Evolutionary conservation across 2,329 filamentous ascomycete species (phyloP), one percentile per base, ranked within the genome.

Genomic region (Claviceps purpurea): DNA sequence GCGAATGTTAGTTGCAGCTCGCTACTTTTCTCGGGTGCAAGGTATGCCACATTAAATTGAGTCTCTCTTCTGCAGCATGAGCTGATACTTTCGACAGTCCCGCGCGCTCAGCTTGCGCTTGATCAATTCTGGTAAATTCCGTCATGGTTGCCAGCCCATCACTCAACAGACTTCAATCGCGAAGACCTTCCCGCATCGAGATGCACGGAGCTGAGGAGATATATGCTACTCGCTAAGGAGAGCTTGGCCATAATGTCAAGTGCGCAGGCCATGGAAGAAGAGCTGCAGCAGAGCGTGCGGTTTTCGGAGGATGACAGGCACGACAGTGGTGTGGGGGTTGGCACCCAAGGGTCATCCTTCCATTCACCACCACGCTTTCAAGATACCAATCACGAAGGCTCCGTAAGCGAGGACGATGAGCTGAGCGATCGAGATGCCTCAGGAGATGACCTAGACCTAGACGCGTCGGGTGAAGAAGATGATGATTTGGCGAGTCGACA

Each of bases 181-280:
- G 55, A 57, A 55, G 50, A 53, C 49, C 47, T 38, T 48, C 43
- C 34, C 50, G 50, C 51, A 56, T 44, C 60, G 67, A 66, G 58
- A 69, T 68, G 66, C 63, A 55, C 51, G 53, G 43, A 40, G 37
- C 47, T 50, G 52, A 58, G 50, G 49, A 43, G 38, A 50, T 50
- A 42, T 54, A 52, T 50, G 47, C 24, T 48, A 54, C 51, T 54
- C 53, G 57, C 57, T 55, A 56, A 54, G 54, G 55, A 57, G 60
- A 58, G 59, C 57, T 59, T 56, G 56, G 56, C 59, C 58, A 66
- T 57, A 47, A 78, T 78, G 73, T 65, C 72, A 50, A 77, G 71
- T 59, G 70, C 73, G 52, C 76, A 77, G 59, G 68, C 73, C 49
- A 78, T 77, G 67, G 73, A 79, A 61, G 76, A 81, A 54, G 74